Evolutionary conservation across 2,329 filamentous ascomycete genomes (phyloP).

Genomic region (Alternaria consortialis): DNA sequence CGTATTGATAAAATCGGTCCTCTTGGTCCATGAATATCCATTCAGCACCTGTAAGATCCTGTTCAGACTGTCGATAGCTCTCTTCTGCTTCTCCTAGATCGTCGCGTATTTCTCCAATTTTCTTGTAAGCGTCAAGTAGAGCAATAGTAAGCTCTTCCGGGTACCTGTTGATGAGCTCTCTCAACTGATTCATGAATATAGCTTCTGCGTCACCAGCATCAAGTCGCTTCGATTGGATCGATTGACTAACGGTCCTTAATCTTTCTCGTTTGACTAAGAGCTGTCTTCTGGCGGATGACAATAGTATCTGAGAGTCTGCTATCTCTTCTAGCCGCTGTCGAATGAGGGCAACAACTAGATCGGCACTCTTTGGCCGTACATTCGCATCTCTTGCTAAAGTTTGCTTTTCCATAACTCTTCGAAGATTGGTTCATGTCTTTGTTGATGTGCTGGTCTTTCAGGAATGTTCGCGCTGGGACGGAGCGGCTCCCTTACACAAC

Average conservation of each 20-base stretch:
- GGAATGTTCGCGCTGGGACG: too few species aligned
- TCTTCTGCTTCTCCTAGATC: constrained; percentile 28
- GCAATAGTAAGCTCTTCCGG: not conserved
- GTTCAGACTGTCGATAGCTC: constrained; percentile 26
- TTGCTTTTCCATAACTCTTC: too few species aligned
- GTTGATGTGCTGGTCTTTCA: too few species aligned
- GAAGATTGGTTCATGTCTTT: too few species aligned
- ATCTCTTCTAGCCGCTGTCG: constrained; percentile 4
- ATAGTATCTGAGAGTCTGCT: constrained; percentile 4
- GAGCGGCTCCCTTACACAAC: too few species aligned
- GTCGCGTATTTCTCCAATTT: constrained; percentile 17
- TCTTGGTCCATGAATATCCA: constrained; percentile 32
- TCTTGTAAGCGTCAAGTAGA: not conserved
- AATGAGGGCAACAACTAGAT: too few species aligned
- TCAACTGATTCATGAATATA: not conserved
- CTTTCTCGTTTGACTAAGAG: constrained; percentile 10
- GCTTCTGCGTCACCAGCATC: constrained; percentile 3
- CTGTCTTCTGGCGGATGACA: constrained; percentile 9
- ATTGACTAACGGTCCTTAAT: not conserved
- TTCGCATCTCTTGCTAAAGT: too few species aligned
- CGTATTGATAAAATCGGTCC: constrained; percentile 30
- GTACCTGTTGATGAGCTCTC: not conserved
- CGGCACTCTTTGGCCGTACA: too few species aligned
- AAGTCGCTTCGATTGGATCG: not conserved
- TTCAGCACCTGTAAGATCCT: constrained; percentile 23